Evolutionary conservation across 2,329 filamentous ascomycete genomes (phyloP).

Genomic region (Clarireedia homoeocarpa): DNA sequence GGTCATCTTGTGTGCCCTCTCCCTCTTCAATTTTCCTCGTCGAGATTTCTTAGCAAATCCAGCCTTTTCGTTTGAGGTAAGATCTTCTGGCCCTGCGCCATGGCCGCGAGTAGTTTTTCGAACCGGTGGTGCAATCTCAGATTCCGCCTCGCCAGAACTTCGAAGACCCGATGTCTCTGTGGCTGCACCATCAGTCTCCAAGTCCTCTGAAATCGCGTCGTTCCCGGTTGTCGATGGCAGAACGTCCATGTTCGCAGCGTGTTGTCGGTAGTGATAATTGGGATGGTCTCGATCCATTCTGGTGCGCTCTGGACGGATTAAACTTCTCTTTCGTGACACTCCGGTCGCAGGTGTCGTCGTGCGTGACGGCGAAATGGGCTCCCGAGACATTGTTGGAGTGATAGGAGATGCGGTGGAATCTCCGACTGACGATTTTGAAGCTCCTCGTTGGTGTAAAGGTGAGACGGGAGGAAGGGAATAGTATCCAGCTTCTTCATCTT

Average conservation of each 20-base stretch:
- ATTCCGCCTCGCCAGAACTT: slow-evolving; percentile 26
- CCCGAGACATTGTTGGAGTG: slow-evolving; percentile 41
- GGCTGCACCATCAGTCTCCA: slow-evolving; percentile 43
- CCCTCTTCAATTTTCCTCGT: slow-evolving; percentile 28
- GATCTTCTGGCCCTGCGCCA: slow-evolving; percentile 20
- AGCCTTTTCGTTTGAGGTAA: slow-evolving; percentile 18
- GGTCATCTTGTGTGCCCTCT: slow-evolving; percentile 54
- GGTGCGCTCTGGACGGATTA: slow-evolving; percentile 83
- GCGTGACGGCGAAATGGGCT: slow-evolving; percentile 29
- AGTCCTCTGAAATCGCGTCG: slow-evolving; percentile 76
- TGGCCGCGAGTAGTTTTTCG: slow-evolving; percentile 17
- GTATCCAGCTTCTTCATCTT: slow-evolving; percentile 61
- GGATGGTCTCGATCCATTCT: slow-evolving; percentile 81
- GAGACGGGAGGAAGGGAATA: slow-evolving; percentile 13
- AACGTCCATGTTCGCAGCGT: slow-evolving; percentile 87
- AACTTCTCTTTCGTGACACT: slow-evolving; percentile 68
- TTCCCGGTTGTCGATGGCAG: slow-evolving; percentile 88
- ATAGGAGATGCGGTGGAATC: slow-evolving; percentile 47
- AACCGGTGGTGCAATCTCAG: slow-evolving; percentile 21
- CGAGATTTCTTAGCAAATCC: slow-evolving; percentile 24
- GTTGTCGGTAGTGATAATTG: slow-evolving; percentile 92
- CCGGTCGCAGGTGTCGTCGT: slow-evolving; percentile 28
- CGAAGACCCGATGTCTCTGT: slow-evolving; percentile 27
- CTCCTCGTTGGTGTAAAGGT: slow-evolving; percentile 42
- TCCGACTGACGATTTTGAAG: slow-evolving; percentile 49